Base-by-base conservation (phyloP, 2,329 filamentous ascomycete genomes). In the Pyrenophora teres region DNA sequence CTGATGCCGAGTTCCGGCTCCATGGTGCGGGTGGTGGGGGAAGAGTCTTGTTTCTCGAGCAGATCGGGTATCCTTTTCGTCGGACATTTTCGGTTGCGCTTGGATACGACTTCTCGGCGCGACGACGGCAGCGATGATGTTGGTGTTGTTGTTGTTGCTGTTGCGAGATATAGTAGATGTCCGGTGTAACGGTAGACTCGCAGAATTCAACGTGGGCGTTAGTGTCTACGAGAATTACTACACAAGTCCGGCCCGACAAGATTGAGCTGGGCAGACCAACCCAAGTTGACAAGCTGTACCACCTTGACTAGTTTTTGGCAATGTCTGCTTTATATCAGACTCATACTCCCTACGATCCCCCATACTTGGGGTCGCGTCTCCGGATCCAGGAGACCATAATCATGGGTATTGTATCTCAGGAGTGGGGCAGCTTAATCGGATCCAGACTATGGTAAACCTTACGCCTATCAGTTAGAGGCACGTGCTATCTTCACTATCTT, bases 1-100 rank as follows among this genome's bases (percentile, higher is more conserved):
- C 46, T 52, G 31, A 62, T 62, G 27, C 52, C 57, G 27, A 63
- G 52, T 42, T 64, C 59, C 15, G 54, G 50, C 42, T 48, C 47
- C 46, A 49, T 25, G 43, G 21, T 2, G 43, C 49, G 21, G 45
- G 46, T 16, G 5, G 32, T 49, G 23, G 39, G 37, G 8, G 15
- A 18, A 2, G 46, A 40, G 36, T 56, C 50, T 12, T 36, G 43
- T 27, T 56, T 59, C 19, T 59, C 46, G 10, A 43, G 32, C 6
- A 9, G 15, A 35, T 50, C 33, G 40, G 25, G 9, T 23, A 32
- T 46, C n/a, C 25, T 54, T 54, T 19, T 49, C 52, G 16, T 30
- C 36, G 6, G 21, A 46, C 41, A 46, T 46, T 32, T 19, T 16
- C 39, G 44, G 1, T 33, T 3, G 15, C 18, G 13, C 3, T 9